Percentiles rank a stretch among this genome's conserved stretches.
phyloP scores from a whole-genome alignment of 78 protist genomes.

The Dictyostelium firmibasis region DNA sequence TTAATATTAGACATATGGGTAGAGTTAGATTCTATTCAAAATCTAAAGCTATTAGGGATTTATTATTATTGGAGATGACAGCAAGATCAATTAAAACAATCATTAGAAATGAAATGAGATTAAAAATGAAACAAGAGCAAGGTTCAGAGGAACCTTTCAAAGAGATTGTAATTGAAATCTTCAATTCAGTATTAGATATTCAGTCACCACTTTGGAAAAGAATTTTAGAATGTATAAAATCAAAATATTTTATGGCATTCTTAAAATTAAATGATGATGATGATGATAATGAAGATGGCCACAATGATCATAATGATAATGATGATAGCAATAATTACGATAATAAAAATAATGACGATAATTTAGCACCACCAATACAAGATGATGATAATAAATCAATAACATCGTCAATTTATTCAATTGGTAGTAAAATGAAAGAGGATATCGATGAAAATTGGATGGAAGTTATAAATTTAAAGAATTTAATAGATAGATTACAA shows the following conservation, averaged over 20 bases:
- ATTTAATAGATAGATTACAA: slow-evolving; percentile 54
- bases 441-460: slow-evolving; percentile 31
- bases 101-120: slow-evolving; percentile 62
- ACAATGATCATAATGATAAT: background rate
- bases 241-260: slow-evolving; percentile 66
- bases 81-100: slow-evolving; percentile 69
- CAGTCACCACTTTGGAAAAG: slow-evolving; percentile 33
- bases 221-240: background rate
- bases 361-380: background rate
- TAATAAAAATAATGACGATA: background rate
- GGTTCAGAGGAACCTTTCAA: slow-evolving; percentile 82
- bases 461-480: slow-evolving; percentile 59
- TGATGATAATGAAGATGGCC: background rate
- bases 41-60: slow-evolving; percentile 14
- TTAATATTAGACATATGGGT: slow-evolving; percentile 83
- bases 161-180: slow-evolving; percentile 43
- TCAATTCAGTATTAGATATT: slow-evolving; percentile 36
- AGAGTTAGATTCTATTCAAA: slow-evolving; percentile 29
- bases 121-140: slow-evolving; percentile 67
- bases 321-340: background rate
- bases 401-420: background rate
- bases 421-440: background rate
- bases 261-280: background rate
- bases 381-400: background rate
- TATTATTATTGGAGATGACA: slow-evolving; percentile 72